These are phyloP conservation scores for Boletales sp. DNA, from an alignment of 768 basidiomycete genomes.

Conservation along the genomic window DNA sequence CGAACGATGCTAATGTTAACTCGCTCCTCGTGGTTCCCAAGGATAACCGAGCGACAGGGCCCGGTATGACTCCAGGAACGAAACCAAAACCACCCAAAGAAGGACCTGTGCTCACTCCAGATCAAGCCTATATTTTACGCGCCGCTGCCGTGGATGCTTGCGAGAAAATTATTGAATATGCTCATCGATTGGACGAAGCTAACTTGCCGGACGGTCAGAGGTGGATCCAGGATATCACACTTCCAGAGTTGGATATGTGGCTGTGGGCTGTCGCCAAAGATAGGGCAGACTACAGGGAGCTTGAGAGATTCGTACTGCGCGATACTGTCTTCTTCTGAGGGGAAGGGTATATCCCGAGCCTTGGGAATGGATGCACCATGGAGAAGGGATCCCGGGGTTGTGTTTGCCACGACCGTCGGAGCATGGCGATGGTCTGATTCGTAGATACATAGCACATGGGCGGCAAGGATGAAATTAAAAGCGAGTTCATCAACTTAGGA, in stretches of 20 bases:
- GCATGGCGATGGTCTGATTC: background rate
- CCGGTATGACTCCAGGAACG: constrained; percentile 7
- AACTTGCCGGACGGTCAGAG: constrained; percentile 24
- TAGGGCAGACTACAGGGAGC: constrained; percentile 60
- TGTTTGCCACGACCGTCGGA: background rate
- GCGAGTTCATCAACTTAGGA: constrained; percentile 1
- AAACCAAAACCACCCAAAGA: constrained; percentile 31
- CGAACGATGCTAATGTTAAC: constrained; percentile 35
- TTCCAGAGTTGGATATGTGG: constrained; percentile 71
- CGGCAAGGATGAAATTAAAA: constrained; percentile 8
- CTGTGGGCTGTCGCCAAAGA: constrained; percentile 84
- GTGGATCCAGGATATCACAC: constrained; percentile 56
- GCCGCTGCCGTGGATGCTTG: constrained; percentile 81
- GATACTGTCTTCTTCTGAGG: constrained; percentile 66
- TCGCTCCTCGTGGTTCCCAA: constrained; percentile 37
- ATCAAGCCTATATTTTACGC: constrained; percentile 70
- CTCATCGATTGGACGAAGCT: constrained; percentile 33
- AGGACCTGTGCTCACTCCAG: constrained; percentile 51
- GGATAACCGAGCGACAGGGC: constrained; percentile 6
- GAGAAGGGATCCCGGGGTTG: background rate
- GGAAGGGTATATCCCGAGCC: background rate
- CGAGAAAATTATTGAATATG: constrained; percentile 58
- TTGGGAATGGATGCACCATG: background rate
- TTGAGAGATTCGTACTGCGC: constrained; percentile 63
- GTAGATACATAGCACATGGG: background rate